These are phyloP conservation scores for Aspergillus sclerotioniger DNA, from an alignment of 495 filamentous ascomycete genomes.

Conservation along the genomic window DNA sequence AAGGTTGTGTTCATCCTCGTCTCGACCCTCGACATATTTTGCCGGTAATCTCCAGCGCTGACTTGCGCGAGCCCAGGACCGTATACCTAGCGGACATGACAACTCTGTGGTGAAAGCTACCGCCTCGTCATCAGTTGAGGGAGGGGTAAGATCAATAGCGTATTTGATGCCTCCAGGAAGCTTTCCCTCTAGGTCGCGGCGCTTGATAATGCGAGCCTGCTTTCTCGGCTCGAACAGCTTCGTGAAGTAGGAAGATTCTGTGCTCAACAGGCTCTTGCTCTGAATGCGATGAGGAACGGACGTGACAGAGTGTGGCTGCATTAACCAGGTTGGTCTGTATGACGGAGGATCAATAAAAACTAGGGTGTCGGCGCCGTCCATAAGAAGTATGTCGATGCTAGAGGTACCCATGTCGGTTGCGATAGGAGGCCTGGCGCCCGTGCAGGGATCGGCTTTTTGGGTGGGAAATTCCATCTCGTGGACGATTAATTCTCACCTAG, in stretches of 20 bases:
- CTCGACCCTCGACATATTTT: conserved; percentile 32
- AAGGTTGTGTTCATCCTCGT: conserved; percentile 29
- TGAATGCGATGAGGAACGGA: conserved; percentile 40
- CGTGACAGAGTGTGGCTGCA: conserved; percentile 10
- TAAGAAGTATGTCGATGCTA: conserved; percentile 22
- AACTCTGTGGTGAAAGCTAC: conserved; percentile 55
- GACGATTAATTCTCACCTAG: too few relatives aligned
- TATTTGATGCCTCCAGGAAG: conserved; percentile 50
- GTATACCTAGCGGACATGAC: conserved; percentile 53
- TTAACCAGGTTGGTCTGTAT: conserved; percentile 24
- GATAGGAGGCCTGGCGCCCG: not conserved
- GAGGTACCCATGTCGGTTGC: not conserved
- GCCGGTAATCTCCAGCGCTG: conserved; percentile 47
- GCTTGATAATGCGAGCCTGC: conserved; percentile 26
- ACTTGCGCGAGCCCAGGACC: conserved; percentile 39
- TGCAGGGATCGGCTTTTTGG: not conserved
- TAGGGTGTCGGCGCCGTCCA: conserved; percentile 50
- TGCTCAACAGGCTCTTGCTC: conserved; percentile 44
- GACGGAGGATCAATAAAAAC: conserved; percentile 51
- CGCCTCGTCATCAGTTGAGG: conserved; percentile 56
- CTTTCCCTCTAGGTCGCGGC: conserved; percentile 27
- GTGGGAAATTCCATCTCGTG: not conserved
- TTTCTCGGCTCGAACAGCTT: conserved; percentile 43
- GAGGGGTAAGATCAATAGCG: conserved; percentile 62
- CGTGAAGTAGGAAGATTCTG: conserved; percentile 49